Evolutionary conservation across 768 basidiomycete species (phyloP), one percentile per base, ranked within the genome.

Genomic region (Pulveroboletus ravenelii): DNA sequence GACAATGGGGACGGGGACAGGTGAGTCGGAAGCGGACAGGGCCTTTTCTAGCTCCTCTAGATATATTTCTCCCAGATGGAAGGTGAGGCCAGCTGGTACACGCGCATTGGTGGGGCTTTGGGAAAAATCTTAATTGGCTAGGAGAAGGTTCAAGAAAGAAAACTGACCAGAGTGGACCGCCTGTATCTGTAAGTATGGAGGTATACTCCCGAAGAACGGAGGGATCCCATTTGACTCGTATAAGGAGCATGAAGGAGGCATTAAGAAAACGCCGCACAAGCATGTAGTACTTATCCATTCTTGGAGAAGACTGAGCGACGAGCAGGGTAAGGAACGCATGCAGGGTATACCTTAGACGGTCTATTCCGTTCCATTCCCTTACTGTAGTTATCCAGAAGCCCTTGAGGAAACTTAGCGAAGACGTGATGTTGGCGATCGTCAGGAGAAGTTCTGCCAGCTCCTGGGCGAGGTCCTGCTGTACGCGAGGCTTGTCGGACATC

Each of bases 401-500:
- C 17, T 77, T 75, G 40, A 97, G 72, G 65, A 96, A 98, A 10
- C 74, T 74, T 2, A 97, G 69, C 2, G 93, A 80, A 37, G 81
- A 71, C 20, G 74, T 51, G 3, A 75, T 70, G 51, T 76, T 70
- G 25, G 78, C 72, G 39, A 94, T 89, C 10, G 74, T 78, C 42
- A 97, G 71, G 6, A 93, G 62, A 35, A 97, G 74, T 56, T 91
- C 84, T 15, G 95, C 88, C 35, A 99, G 71, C 59, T 93, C 89
- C 14, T 78, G 74, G 0, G 95, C 92, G 14, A 99, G 78, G 13
- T 84, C 85, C 65, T 98, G 95, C 65, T 98, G 95, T 8, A 97
- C 89, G 9, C 94, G 78, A 5, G 94, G 94, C 65, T 98, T 99
- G 71, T 99, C 95, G 10, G 94, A 97, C 93, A 97, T 97, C 94